Evolutionary conservation across 2,329 filamentous ascomycete species (phyloP).

Genomic region (Thielaviopsis musarum): DNA sequence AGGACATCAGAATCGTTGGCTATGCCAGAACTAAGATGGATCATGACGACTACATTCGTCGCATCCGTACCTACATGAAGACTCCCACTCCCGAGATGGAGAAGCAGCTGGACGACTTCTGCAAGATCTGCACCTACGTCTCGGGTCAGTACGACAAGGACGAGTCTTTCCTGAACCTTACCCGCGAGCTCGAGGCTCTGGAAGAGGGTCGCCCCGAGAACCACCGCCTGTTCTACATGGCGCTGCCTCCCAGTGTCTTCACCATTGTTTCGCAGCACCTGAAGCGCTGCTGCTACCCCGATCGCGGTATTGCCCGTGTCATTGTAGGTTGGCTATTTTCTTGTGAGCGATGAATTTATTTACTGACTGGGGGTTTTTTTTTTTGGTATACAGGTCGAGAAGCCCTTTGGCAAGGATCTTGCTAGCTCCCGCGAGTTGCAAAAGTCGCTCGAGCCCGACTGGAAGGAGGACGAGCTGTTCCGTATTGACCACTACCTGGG

Average conservation of each 20-base stretch:
- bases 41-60: constrained; percentile 81
- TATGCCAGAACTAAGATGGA: constrained; percentile 99
- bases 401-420: constrained; percentile 96
- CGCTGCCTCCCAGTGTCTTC: constrained; percentile 91
- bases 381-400: constrained; percentile 57
- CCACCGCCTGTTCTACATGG: constrained; percentile 98
- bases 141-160: constrained; percentile 98
- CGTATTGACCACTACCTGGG: constrained; percentile 98
- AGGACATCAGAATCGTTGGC: constrained; percentile 91
- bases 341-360: constrained; percentile 14
- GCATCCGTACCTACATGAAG: constrained; percentile 97
- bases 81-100: constrained; percentile 94
- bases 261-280: constrained; percentile 93
- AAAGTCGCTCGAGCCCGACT: constrained; percentile 87
- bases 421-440: constrained; percentile 87
- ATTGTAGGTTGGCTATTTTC: constrained; percentile 47
- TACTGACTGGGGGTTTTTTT: constrained; percentile 12
- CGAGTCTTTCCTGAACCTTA: constrained; percentile 75
- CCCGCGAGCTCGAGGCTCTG: constrained; percentile 69
- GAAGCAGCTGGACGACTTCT: constrained; percentile 85
- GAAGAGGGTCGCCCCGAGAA: constrained; percentile 70
- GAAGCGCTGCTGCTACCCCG: constrained; percentile 93
- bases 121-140: constrained; percentile 74
- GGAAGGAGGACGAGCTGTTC: constrained; percentile 98
- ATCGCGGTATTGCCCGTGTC: constrained; percentile 76